Evolutionary conservation across 1,284 basidiomycete genomes (phyloP), one percentile per base, ranked within the genome.

Genomic region (Golubevia sp.): DNA sequence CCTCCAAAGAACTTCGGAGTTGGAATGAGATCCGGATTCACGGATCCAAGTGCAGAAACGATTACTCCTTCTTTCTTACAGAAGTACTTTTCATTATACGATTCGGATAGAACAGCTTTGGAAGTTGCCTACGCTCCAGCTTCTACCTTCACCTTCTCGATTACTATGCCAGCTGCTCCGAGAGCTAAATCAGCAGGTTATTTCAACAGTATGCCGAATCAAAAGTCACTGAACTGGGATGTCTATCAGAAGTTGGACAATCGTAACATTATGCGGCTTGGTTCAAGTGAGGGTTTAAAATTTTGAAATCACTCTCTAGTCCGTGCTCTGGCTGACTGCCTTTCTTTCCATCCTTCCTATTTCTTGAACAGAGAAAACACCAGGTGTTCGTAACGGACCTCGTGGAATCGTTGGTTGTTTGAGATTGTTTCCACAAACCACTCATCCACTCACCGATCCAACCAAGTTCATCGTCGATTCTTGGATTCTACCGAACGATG

Each of bases 91-190:
- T 88, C 90, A 2, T 84, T 90, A 1, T 96, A 92, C 82, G 96
- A 99, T 84, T 87, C 86, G 26, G 88, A 92, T 70, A 89, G 96
- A 25, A 84, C 86, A 0, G 85, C 87, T 2, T 87, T 97, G 4
- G 74, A 88, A 44, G 87, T 91, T 54, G 93, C 88, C 5, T 99
- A 98, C 82, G 89, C 92, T 66, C 88, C 91, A 0, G 86, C 88
- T 48, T 92, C 95, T 13, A 94, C 93, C 8, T 94, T 97, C 79
- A 96, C 94, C 0, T 91, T 91, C 82, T 90, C 91, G 13, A 88
- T 89, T 71, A 94, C 94, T 82, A 94, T 94, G 2, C 1, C 91
- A 94, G 55, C 92, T 93, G 3, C 85, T 87, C 8, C 91, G 91
- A 89, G 91, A 57, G 82, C 82, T 51, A 75, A 81, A 65, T 72